Base-by-base conservation (phyloP, 768 basidiomycete genomes). In the Hygrocybe punicea region DNA sequence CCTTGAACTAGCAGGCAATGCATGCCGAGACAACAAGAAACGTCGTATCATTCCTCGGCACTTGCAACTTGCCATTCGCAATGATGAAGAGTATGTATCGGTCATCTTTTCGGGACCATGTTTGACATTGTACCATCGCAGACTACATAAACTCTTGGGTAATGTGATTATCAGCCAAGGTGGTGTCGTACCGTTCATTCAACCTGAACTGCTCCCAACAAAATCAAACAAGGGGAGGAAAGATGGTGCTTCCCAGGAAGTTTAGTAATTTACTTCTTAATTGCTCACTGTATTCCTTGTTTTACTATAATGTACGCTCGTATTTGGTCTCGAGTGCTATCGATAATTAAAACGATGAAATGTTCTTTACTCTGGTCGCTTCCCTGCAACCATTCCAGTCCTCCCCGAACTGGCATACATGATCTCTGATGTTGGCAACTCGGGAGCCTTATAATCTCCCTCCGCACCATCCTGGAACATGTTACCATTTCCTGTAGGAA, bases 21-120 rank as follows among this genome's bases (percentile, higher is more conserved):
- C 84, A 35, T 88, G 89, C 49, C 82, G 85, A 58, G 87, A 91
- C 67, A 85, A 89, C 77, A 87, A 89, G 77, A 90, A 89, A 78
- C 80, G 82, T 60, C 84, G 89, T 75, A 92, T 93, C 62, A 84
- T 87, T 17, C 91, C 91, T 74, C 84, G 91, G 57, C 87, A 91
- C 75, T 69, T 92, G 49, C 86, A 89, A 63, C 82, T 92, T 40
- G 91, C 89, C 56, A 85, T 92, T 70, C 80, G 85, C 51, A 86
- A 89, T 70, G 88, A 89, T 57, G 84, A 84, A 59, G 89, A 86
- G 84, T 86, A 45, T 19, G 70, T 60, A 14, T 19, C 21, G 7
- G 25, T 29, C 13, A 25, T 7, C 16, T 53, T 19, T 39, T 6
- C 29, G 47, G 34, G 10, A 35, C 21, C 14, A 10, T 6, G 19